Percentiles rank a stretch among this genome's conserved stretches.
These are phyloP conservation scores for Ceratocystis alfenasii DNA, from an alignment of 2,329 filamentous ascomycete genomes.

Conservation along the genomic window DNA sequence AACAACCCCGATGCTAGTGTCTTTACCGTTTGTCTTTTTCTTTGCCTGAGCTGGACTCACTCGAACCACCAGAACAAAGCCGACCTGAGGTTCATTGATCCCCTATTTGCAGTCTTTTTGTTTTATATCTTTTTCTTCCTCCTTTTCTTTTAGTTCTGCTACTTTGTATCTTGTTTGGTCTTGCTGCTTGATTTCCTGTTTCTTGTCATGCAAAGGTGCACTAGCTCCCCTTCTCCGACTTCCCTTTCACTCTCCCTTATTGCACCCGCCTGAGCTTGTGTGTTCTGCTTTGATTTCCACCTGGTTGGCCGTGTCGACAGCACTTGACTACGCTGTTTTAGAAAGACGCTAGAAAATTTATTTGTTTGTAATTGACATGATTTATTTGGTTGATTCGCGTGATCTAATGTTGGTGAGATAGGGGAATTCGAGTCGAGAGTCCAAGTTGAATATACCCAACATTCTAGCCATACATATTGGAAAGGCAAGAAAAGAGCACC, in stretches of 20 bases:
- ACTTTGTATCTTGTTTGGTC: background rate
- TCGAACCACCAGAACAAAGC: background rate
- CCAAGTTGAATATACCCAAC: background rate
- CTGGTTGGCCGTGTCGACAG: background rate
- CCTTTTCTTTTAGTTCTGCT: background rate
- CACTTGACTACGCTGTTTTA: background rate
- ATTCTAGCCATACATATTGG: background rate
- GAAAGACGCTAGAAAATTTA: slow-evolving; percentile 2
- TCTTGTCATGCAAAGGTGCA: slow-evolving; percentile 3
- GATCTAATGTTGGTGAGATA: too few relatives aligned
- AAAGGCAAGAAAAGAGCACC: background rate
- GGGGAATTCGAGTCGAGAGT: background rate
- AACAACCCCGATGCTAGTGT: background rate
- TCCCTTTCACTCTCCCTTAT: background rate
- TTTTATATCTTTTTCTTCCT: slow-evolving; percentile 17
- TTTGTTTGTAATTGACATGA: background rate
- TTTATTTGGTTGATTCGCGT: too few relatives aligned
- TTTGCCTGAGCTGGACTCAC: slow-evolving; percentile 6
- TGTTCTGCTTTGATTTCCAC: background rate
- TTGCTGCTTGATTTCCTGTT: background rate
- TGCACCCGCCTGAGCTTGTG: background rate
- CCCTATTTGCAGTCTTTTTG: background rate
- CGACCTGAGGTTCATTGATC: background rate
- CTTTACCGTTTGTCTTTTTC: slow-evolving; percentile 6
- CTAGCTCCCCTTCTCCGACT: background rate